Conservation (phyloP, 805 yeast species). For the Saccharomycopsis sp. region DNA sequence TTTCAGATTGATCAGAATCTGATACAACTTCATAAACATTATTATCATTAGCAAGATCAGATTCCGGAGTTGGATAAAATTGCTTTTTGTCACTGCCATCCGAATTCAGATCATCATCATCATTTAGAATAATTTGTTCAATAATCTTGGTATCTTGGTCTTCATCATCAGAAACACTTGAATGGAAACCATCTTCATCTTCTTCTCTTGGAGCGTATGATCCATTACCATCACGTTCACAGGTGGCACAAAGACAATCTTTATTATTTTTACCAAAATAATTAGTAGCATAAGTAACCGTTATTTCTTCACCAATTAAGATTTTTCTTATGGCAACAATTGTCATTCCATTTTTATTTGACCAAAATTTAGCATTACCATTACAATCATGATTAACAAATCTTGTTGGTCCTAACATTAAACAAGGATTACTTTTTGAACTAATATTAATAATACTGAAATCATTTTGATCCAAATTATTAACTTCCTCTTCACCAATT, state of each 20-base stretch:
- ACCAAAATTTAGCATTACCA: slow-evolving; percentile 31
- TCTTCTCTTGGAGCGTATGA: slow-evolving; percentile 18
- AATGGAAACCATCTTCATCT: background rate
- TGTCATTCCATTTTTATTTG: slow-evolving; percentile 24
- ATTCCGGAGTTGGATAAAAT: background rate
- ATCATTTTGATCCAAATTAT: slow-evolving; percentile 27
- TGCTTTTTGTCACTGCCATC: background rate
- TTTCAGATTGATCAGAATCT: slow-evolving; percentile 1
- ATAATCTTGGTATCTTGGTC: slow-evolving; percentile 5
- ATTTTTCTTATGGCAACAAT: slow-evolving; percentile 28
- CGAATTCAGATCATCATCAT: background rate
- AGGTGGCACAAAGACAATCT: slow-evolving; percentile 35
- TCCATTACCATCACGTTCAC: slow-evolving; percentile 27
- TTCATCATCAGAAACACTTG: background rate
- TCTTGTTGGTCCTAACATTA: slow-evolving; percentile 39
- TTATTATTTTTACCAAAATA: slow-evolving; percentile 34
- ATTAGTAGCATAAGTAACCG: slow-evolving; percentile 31
- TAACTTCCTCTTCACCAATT: slow-evolving; percentile 26
- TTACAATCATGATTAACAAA: slow-evolving; percentile 39
- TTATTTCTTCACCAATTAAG: slow-evolving; percentile 35
- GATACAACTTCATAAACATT: background rate
- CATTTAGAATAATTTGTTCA: background rate
- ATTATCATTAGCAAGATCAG: background rate
- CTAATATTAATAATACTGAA: slow-evolving; percentile 33
- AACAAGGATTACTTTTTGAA: slow-evolving; percentile 25